Evolutionary conservation across 176 grass and related monocot genomes (phyloP).

Genomic region (Aechmea fasciata): DNA sequence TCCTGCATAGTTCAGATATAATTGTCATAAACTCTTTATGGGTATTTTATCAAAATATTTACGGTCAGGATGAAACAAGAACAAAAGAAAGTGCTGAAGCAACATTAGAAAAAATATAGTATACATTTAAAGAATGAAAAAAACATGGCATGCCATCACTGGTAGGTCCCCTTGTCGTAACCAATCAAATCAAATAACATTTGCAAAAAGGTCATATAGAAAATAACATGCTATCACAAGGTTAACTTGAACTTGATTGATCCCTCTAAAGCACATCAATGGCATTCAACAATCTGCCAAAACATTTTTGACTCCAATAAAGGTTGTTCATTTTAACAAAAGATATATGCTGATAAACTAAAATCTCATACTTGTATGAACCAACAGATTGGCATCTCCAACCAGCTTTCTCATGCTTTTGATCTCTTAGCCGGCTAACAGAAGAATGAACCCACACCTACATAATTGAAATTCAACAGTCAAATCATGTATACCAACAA

Average conservation of each 20-base stretch:
- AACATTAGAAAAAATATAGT: neutral
- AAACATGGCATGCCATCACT: neutral
- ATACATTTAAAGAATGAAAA: neutral
- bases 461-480: neutral
- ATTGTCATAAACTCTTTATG: neutral
- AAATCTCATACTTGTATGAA: slow-evolving; percentile 74
- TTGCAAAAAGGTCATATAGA: too few relatives aligned
- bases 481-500: slow-evolving; percentile 9
- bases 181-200: too few relatives aligned
- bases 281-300: neutral
- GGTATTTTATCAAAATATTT: too few relatives aligned
- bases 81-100: neutral
- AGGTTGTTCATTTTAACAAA: neutral
- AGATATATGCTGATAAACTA: slow-evolving; percentile 10
- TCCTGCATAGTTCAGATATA: slow-evolving; percentile 40
- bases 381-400: slow-evolving; percentile 98
- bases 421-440: slow-evolving; percentile 24
- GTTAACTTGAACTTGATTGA: too few relatives aligned
- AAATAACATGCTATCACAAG: too few relatives aligned
- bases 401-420: slow-evolving; percentile 46
- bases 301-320: neutral
- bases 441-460: slow-evolving; percentile 67
- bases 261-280: too few relatives aligned
- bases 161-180: neutral
- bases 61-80: neutral